Evolutionary conservation across 176 grass and related monocot genomes (phyloP), one percentile per base, ranked within the genome.

Genomic region (Melocanna baccifera): DNA sequence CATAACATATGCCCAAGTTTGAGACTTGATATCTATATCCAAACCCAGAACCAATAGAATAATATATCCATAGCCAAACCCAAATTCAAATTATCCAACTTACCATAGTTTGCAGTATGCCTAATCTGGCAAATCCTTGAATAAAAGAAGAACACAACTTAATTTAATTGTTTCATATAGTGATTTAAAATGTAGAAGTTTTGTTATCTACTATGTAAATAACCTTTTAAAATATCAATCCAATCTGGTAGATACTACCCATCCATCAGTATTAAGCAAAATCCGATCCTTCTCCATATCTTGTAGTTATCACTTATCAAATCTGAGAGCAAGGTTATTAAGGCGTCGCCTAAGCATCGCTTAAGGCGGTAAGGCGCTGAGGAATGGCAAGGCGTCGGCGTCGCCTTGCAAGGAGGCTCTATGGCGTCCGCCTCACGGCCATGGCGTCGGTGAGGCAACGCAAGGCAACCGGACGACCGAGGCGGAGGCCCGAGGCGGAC

Each of bases 1-100:
- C 82, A 67, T 41, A 69, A 67, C 62, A n/a, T 41, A 80, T 65
- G 19, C 22, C 59, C 86, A 67, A 53, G 48, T 66, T 84, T 74
- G 63, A 74, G 11, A 80, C 12, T 67, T 68, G 22, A 69, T 62
- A 81, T 79, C 37, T 29, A 23, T 48, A 88, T 39, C 23, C 34
- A 72, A 87, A 64, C 63, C 45, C 42, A 80, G 65, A 56, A 52
- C 16, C 22, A 69, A 81, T 32, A 43, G 12, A 48, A 34, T 53
- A 84, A 43, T 18, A 47, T 51, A 83, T 83, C 25, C 58, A 42
- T 47, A 63, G 61, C 9, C 50, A 36, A 65, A 43, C 63, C 15
- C 43, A 76, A 81, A 23, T 7, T 55, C 15, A 83, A 76, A 76
- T 69, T 5, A 48, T 12, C 50, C 34, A 63, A 32, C 23, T 18